Conservation (phyloP, 2,329 filamentous ascomycete genomes). For the Pseudogymnoascus sp. region DNA sequence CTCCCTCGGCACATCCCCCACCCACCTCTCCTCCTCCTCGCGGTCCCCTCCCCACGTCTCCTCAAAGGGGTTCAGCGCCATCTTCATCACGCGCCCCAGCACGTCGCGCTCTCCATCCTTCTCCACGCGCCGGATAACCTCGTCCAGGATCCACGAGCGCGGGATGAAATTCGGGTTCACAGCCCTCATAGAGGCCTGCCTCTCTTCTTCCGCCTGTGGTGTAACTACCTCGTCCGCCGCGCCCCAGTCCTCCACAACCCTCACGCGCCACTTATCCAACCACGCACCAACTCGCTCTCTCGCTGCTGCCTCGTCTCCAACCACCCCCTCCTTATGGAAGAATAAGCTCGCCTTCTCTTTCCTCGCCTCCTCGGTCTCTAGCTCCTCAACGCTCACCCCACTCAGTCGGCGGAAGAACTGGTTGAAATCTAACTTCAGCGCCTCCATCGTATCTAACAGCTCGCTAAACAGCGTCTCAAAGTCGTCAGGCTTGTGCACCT, state of each 20-base stretch:
- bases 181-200: constrained; percentile 65
- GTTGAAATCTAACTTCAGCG: constrained; percentile 81
- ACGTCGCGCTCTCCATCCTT: constrained; percentile 74
- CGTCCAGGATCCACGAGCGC: constrained; percentile 84
- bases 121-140: constrained; percentile 83
- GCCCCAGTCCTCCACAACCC: constrained; percentile 70
- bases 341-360: constrained; percentile 61
- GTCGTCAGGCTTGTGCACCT: constrained; percentile 58
- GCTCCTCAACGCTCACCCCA: constrained; percentile 48
- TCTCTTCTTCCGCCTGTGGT: constrained; percentile 43
- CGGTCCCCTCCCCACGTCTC: constrained; percentile 64
- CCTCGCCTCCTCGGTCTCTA: constrained; percentile 56
- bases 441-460: constrained; percentile 71
- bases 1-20: constrained; percentile 70
- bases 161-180: constrained; percentile 93
- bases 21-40: constrained; percentile 73
- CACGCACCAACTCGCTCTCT: constrained; percentile 62
- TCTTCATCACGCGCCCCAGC: constrained; percentile 66
- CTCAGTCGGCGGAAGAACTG: constrained; percentile 83
- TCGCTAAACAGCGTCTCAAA: constrained; percentile 77
- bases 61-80: constrained; percentile 76
- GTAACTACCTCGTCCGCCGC: constrained; percentile 31
- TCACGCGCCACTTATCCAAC: constrained; percentile 68
- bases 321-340: constrained; percentile 67
- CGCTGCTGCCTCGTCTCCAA: constrained; percentile 54